Conservation (phyloP, 768 basidiomycete genomes). For the Agaricus bisporus region DNA sequence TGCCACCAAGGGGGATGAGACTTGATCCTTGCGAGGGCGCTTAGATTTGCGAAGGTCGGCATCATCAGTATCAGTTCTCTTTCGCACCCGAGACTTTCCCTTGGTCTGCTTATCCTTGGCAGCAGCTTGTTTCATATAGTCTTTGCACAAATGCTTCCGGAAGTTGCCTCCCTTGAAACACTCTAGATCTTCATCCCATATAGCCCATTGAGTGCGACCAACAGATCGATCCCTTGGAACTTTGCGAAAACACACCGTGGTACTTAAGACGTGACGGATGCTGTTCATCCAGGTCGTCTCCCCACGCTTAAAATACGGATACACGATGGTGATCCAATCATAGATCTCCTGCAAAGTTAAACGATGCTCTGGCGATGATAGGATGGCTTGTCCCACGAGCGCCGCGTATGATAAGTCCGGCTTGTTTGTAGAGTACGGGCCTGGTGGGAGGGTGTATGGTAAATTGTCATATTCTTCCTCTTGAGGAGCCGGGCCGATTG, state of each 20-base stretch:
- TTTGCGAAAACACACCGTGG: conserved; percentile 88
- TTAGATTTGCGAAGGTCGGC: conserved; percentile 38
- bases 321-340: conserved; percentile 90
- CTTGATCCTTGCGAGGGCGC: conserved; percentile 36
- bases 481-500: conserved; percentile 58
- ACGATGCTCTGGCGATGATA: conserved; percentile 76
- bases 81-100: conserved; percentile 29
- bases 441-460: conserved; percentile 76
- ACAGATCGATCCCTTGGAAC: conserved; percentile 69
- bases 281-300: conserved; percentile 98
- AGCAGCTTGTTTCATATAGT: conserved; percentile 32
- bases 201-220: conserved; percentile 85
- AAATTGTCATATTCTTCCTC: conserved; percentile 62
- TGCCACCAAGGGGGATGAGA: conserved; percentile 15
- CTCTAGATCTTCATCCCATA: conserved; percentile 73
- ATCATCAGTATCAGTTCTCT: conserved; percentile 27
- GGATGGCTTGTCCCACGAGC: conserved; percentile 90
- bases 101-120: conserved; percentile 28
- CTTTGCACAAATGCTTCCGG: conserved; percentile 54
- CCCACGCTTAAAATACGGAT: conserved; percentile 88
- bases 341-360: conserved; percentile 95
- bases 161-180: conserved; percentile 86
- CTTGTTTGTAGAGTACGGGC: conserved; percentile 74
- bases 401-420: conserved; percentile 92
- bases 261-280: conserved; percentile 92